Percentiles rank a stretch among this genome's conserved stretches.
Conservation (phyloP, 2,329 filamentous ascomycete genomes). For the Myriosclerotinia scirpicola region DNA sequence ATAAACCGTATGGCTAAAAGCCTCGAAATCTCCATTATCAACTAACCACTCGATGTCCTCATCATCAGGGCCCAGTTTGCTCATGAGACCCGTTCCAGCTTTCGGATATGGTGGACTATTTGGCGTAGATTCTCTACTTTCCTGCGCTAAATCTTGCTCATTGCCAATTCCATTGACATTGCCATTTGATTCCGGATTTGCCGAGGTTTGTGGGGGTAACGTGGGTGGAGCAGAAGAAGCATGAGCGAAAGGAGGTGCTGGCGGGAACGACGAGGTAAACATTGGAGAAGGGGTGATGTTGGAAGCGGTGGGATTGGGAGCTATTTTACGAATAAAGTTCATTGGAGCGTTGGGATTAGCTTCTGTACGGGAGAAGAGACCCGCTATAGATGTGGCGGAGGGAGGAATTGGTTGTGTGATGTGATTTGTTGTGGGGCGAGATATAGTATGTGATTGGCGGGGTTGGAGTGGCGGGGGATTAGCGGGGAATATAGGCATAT, state of each 20-base stretch:
- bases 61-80: conserved; percentile 52
- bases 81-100: conserved; percentile 59
- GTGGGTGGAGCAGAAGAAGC: conserved; percentile 34
- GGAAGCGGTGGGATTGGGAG: conserved; percentile 22
- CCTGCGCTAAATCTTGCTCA: conserved; percentile 31
- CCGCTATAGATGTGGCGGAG: conserved; percentile 38
- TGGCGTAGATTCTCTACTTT: conserved; percentile 50
- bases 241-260: conserved; percentile 59
- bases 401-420: conserved; percentile 38
- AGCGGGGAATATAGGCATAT: conserved; percentile 62
- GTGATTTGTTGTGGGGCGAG: conserved; percentile 31
- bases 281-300: conserved; percentile 16
- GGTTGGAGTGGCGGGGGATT: conserved; percentile 25
- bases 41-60: conserved; percentile 62
- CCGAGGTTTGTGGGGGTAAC: conserved; percentile 26
- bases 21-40: conserved; percentile 49
- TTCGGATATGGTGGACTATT: conserved; percentile 63
- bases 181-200: conserved; percentile 1
- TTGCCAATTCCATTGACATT: conserved; percentile 35
- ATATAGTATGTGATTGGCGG: conserved; percentile 23
- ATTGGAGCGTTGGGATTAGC: conserved; percentile 43
- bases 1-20: conserved; percentile 41
- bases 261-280: conserved; percentile 45
- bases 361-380: conserved; percentile 42
- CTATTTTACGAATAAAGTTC: conserved; percentile 45